Evolutionary conservation across 257 asterid genomes (phyloP).

Genomic region (Echites panduratus): DNA sequence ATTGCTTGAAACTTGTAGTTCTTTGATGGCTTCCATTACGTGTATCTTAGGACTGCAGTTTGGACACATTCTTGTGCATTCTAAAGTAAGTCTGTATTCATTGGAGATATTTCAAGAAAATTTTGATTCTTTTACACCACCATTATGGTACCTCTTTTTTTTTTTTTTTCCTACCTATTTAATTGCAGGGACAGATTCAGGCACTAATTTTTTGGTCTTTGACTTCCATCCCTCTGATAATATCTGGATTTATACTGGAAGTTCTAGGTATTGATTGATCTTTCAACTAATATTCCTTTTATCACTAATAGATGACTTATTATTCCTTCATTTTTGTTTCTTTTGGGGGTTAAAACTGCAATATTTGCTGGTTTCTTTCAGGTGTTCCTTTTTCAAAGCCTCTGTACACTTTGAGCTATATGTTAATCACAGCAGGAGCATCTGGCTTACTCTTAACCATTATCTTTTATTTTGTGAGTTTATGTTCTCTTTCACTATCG

Average conservation of each 20-base stretch:
- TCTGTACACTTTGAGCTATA: constrained; percentile 74
- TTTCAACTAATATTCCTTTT: constrained; percentile 7
- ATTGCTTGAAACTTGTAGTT: constrained; percentile 39
- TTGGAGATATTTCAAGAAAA: constrained; percentile 8
- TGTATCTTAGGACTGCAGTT: constrained; percentile 76
- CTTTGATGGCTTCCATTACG: constrained; percentile 85
- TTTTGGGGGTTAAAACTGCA: constrained; percentile 1
- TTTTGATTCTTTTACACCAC: constrained; percentile 12
- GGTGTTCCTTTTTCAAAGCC: constrained; percentile 84
- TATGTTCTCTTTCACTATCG: constrained; percentile 5
- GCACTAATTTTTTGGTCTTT: constrained; percentile 53
- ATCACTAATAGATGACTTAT: background rate
- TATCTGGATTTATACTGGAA: constrained; percentile 46
- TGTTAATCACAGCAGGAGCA: constrained; percentile 78
- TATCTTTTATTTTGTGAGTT: constrained; percentile 64
- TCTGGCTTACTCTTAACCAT: constrained; percentile 56
- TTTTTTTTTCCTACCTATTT: constrained; percentile 10
- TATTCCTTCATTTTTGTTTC: background rate
- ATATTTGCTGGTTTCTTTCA: constrained; percentile 28
- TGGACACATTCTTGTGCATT: constrained; percentile 79
- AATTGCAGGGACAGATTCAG: constrained; percentile 51
- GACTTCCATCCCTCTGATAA: constrained; percentile 54
- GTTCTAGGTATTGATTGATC: constrained; percentile 40
- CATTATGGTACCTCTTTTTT: constrained; percentile 5
- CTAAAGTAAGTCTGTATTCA: constrained; percentile 40